A percentile compares a stretch with the other conserved stretches of the same genome.
Evolutionary conservation across 345 rosid genomes (phyloP).

Genomic region (Lagerstroemia speciosa): DNA sequence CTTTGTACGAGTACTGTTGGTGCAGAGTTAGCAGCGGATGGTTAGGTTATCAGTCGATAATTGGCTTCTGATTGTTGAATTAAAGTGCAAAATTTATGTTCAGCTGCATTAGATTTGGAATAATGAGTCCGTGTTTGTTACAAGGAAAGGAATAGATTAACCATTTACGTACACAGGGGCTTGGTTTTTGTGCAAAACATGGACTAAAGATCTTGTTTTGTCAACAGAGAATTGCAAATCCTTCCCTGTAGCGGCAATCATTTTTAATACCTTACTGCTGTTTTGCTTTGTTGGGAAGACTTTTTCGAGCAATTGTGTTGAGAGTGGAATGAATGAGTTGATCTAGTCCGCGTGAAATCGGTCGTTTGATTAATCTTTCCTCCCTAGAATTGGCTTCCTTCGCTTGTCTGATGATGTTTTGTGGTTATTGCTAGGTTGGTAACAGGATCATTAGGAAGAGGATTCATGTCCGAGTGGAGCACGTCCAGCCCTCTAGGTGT

Average conservation of each 20-base stretch:
- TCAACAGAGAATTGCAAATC: not conserved
- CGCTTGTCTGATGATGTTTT: not conserved
- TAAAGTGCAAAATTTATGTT: not conserved
- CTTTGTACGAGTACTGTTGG: not conserved
- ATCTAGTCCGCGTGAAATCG: not conserved
- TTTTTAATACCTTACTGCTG: not conserved
- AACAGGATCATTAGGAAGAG: conserved; percentile 68
- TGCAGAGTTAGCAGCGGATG: not conserved
- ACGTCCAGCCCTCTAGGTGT: conserved; percentile 63
- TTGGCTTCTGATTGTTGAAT: not conserved
- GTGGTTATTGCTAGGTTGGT: conserved; percentile 36
- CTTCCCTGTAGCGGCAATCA: not conserved
- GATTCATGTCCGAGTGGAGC: conserved; percentile 73
- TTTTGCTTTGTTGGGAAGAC: not conserved
- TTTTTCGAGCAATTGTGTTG: not conserved
- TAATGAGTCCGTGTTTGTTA: too few species aligned
- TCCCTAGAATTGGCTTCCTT: not conserved
- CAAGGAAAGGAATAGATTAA: too few species aligned
- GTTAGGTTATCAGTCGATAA: not conserved
- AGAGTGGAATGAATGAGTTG: not conserved
- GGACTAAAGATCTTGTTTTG: not conserved
- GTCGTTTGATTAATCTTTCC: not conserved
- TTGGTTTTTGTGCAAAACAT: too few species aligned
- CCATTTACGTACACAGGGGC: too few species aligned
- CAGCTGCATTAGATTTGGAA: too few species aligned